Evolutionary conservation across 1,284 basidiomycete genomes (phyloP).

Genomic region (Albatrellus sp.): DNA sequence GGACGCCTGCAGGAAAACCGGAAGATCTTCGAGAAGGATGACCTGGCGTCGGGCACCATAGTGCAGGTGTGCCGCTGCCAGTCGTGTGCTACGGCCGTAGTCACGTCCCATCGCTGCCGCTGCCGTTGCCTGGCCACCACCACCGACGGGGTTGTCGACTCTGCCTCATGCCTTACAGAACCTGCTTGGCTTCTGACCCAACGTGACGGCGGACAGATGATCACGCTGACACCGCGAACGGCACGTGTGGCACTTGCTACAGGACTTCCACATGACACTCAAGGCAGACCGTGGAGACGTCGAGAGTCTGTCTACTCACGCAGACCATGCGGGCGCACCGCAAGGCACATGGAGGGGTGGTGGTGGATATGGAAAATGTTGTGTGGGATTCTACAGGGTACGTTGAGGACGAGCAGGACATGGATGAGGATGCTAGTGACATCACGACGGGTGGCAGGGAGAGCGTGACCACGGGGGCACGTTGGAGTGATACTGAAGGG

Average conservation of each 20-base stretch:
- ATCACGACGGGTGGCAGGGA: neutral
- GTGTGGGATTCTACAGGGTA: slow-evolving; percentile 17
- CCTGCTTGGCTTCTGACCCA: too few species aligned
- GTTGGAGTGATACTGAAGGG: slow-evolving; percentile 37
- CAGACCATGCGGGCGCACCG: slow-evolving; percentile 11
- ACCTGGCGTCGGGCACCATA: slow-evolving; percentile 36
- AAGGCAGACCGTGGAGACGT: neutral
- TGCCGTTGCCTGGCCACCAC: too few species aligned
- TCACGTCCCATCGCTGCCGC: too few species aligned
- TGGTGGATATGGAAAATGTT: slow-evolving; percentile 24
- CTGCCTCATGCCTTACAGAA: too few species aligned
- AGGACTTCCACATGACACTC: neutral
- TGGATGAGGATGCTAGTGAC: slow-evolving; percentile 8
- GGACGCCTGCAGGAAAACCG: slow-evolving; percentile 73
- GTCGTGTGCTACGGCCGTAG: too few species aligned
- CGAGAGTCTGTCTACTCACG: neutral
- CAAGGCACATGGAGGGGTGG: slow-evolving; percentile 13
- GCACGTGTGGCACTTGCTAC: neutral
- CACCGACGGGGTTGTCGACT: too few species aligned
- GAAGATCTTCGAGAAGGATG: slow-evolving; percentile 85
- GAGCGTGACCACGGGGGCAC: slow-evolving; percentile 24
- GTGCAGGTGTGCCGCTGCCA: too few species aligned
- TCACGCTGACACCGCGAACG: too few species aligned
- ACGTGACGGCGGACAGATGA: too few species aligned
- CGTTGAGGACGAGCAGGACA: slow-evolving; percentile 15